Evolutionary conservation across 2,329 filamentous ascomycete genomes (phyloP).

Genomic region (Cercospora sojina): DNA sequence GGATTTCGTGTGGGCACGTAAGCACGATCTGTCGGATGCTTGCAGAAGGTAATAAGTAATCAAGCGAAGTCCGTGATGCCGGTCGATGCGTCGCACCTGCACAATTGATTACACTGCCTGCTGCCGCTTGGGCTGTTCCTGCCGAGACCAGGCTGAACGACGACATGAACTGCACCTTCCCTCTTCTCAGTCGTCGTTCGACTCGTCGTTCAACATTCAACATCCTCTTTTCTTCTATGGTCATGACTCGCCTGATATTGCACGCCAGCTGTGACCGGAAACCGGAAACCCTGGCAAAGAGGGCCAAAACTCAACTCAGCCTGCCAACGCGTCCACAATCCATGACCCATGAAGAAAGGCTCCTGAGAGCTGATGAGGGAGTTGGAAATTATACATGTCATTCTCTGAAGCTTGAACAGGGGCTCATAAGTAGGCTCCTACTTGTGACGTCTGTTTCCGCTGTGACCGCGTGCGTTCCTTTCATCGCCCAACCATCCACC

Average conservation of each 20-base stretch:
- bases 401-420: constrained; percentile 4
- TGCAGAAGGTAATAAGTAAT: background rate
- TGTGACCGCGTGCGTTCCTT: background rate
- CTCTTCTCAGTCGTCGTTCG: background rate
- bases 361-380: background rate
- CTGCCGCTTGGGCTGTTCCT: background rate
- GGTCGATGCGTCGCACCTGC: background rate
- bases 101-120: background rate
- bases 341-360: background rate
- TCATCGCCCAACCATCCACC: background rate
- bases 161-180: background rate
- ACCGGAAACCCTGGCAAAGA: background rate
- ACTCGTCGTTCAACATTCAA: too few species aligned
- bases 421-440: constrained; percentile 5
- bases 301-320: background rate
- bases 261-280: background rate
- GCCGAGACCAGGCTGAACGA: background rate
- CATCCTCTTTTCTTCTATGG: background rate
- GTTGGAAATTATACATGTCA: constrained; percentile 1
- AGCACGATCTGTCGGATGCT: background rate
- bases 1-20: too few species aligned
- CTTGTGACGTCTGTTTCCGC: background rate
- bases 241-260: background rate
- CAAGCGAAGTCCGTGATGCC: background rate
- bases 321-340: background rate